phyloP scores from a whole-genome alignment of 129 eudicot species.

The carrot (Daucus carota) region DNA sequence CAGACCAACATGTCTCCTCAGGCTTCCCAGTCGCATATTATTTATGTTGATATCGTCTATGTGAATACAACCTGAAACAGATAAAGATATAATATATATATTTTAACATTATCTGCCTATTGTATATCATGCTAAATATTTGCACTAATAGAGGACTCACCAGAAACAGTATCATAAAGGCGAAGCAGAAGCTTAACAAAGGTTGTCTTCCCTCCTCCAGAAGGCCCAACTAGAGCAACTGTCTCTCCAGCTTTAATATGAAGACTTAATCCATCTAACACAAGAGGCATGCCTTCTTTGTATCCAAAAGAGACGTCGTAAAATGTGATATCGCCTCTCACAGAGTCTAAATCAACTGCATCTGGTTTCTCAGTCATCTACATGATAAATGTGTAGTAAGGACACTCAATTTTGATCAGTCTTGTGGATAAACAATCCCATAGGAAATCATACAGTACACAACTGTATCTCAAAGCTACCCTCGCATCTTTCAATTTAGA shows the following conservation, averaged over 20 bases:
- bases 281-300: slow-evolving; percentile 42
- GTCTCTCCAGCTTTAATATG: slow-evolving; percentile 89
- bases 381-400: neutral
- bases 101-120: neutral
- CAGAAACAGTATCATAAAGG: slow-evolving; percentile 75
- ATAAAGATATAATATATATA: neutral
- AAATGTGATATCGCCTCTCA: slow-evolving; percentile 69
- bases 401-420: neutral
- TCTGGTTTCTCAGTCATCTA: slow-evolving; percentile 63
- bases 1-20: slow-evolving; percentile 71
- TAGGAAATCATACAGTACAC: neutral
- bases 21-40: slow-evolving; percentile 44
- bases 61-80: slow-evolving; percentile 51
- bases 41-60: slow-evolving; percentile 61
- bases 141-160: slow-evolving; percentile 26
- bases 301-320: slow-evolving; percentile 58
- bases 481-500: neutral
- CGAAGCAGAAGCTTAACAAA: slow-evolving; percentile 87
- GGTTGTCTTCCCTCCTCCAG: slow-evolving; percentile 98
- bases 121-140: neutral
- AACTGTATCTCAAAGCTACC: neutral
- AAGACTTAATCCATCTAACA: slow-evolving; percentile 55
- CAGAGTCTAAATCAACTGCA: slow-evolving; percentile 46
- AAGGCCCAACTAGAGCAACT: slow-evolving; percentile 89
- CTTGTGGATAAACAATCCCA: neutral